These are phyloP conservation scores for Hansenula lynferdii DNA, from an alignment of 1,139 yeast species.

Conservation along the genomic window DNA sequence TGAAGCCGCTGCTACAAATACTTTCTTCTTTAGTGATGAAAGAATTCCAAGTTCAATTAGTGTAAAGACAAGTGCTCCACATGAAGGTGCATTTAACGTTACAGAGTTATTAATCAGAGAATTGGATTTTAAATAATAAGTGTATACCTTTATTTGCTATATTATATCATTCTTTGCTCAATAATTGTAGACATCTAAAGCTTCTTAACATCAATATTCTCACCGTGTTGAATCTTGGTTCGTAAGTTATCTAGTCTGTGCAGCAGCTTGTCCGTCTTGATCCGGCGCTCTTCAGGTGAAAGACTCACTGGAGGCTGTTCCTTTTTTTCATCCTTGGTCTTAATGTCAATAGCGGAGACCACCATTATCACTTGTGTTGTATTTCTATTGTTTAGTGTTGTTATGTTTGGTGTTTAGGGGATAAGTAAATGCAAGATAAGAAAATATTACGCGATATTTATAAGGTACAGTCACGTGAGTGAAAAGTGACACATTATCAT, in stretches of 20 bases:
- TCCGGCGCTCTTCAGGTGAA: slow-evolving; percentile 2
- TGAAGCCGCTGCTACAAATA: slow-evolving; percentile 20
- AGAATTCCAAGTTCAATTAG: slow-evolving; percentile 14
- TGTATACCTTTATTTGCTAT: too few relatives aligned
- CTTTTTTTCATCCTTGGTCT: too few relatives aligned
- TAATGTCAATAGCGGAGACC: too few relatives aligned
- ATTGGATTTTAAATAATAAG: not conserved
- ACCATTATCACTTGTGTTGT: too few relatives aligned
- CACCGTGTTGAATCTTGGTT: slow-evolving; percentile 2
- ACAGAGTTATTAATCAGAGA: not conserved
- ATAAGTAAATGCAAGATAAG: too few relatives aligned
- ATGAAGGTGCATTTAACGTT: slow-evolving; percentile 1
- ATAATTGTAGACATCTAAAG: too few relatives aligned
- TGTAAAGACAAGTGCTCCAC: slow-evolving; percentile 26
- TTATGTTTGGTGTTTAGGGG: too few relatives aligned
- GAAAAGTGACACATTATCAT: too few relatives aligned
- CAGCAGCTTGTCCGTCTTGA: slow-evolving; percentile 3
- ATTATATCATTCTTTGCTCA: too few relatives aligned
- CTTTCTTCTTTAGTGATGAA: slow-evolving; percentile 20
- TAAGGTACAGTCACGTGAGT: too few relatives aligned
- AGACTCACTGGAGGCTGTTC: slow-evolving; percentile 18
- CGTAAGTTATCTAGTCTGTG: not conserved
- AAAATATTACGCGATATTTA: too few relatives aligned
- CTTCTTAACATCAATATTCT: slow-evolving; percentile 3
- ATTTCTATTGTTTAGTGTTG: too few relatives aligned